Base-by-base conservation (phyloP, 768 basidiomycete species). In the Leccinum ochraceum region DNA sequence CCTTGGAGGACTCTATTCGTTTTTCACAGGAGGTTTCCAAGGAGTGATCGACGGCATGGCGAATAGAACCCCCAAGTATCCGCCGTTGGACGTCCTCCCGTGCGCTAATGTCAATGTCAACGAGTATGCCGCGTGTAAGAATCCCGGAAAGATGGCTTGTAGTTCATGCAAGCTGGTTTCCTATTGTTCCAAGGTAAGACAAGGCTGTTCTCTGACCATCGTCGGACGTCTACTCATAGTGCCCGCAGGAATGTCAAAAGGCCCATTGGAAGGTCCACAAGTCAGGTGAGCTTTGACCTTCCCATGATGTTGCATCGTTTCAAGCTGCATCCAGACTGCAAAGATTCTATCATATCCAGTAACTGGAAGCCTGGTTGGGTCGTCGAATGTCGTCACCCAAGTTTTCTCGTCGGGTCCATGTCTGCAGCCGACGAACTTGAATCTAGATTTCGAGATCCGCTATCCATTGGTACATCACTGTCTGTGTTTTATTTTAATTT, bases 191-290 rank as follows among this genome's bases (percentile, higher is more conserved):
- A 76, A 69, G 60, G 71, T 66, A 52, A 39, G 51, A 6, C 1
- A 22, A 34, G 32, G 32, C 11, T 22, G 2, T 60, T 28, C 36
- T 52, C 6, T 6, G 36, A 13, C 14, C 8, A 17, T 24, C 9
- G 10, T n/a, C 17, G 1, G 26, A 28, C 8, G 20, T 17, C 58
- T 14, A 50, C 6, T 37, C 7, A 51, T 5, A 11, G 3, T 13
- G 7, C 13, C 10, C 14, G 17, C 53, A 80, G 78, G 75, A 73
- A 46, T 82, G 81, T 59, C 81, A 82, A 64, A 68, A 39, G 20
- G 64, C 44, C 20, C 80, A 81, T 57, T 81, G 80, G 81, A 59
- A 51, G 2, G 39, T 26, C 2, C 80, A 82, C 58, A 80, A 80
- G 57, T 55, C n/a, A 57, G 76, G 79, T 79, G 30, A 50, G 61